A percentile compares a stretch with the other conserved stretches of the same genome.
Evolutionary conservation across 345 rosid species (phyloP).

Genomic region (Arabis hirsuta): DNA sequence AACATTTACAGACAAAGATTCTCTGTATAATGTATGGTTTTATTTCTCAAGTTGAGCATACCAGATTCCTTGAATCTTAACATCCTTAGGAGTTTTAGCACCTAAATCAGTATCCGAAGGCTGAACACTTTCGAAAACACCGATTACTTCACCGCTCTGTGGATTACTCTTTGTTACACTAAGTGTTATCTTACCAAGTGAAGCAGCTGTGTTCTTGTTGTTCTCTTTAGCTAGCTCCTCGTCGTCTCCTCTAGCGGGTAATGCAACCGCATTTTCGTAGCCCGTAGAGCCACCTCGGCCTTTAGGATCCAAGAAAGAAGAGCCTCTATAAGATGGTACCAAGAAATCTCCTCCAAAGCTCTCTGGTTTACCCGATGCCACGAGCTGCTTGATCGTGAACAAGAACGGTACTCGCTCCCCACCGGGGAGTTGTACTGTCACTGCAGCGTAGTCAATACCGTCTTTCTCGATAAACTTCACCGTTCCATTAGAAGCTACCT

Average conservation of each 20-base stretch:
- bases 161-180: constrained; percentile 73
- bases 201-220: constrained; percentile 59
- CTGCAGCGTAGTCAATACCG: constrained; percentile 89
- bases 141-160: constrained; percentile 73
- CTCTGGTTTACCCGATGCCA: constrained; percentile 83
- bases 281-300: constrained; percentile 90
- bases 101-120: constrained; percentile 92
- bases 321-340: constrained; percentile 82
- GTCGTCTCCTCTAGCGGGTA: constrained; percentile 89
- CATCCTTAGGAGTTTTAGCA: constrained; percentile 80
- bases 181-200: constrained; percentile 68
- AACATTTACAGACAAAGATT: constrained; percentile 22
- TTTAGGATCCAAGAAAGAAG: constrained; percentile 93
- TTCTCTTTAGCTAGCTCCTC: constrained; percentile 77
- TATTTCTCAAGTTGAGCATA: constrained; percentile 79
- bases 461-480: constrained; percentile 79
- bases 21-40: constrained; percentile 29
- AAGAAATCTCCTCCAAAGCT: constrained; percentile 70
- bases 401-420: constrained; percentile 93
- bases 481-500: constrained; percentile 54
- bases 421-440: constrained; percentile 83
- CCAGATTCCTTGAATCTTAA: constrained; percentile 82
- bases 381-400: constrained; percentile 80
- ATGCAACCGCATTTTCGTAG: constrained; percentile 76
- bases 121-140: constrained; percentile 83